These are phyloP conservation scores for Claviceps sp. DNA, from an alignment of 2,329 filamentous ascomycete species.

Conservation along the genomic window DNA sequence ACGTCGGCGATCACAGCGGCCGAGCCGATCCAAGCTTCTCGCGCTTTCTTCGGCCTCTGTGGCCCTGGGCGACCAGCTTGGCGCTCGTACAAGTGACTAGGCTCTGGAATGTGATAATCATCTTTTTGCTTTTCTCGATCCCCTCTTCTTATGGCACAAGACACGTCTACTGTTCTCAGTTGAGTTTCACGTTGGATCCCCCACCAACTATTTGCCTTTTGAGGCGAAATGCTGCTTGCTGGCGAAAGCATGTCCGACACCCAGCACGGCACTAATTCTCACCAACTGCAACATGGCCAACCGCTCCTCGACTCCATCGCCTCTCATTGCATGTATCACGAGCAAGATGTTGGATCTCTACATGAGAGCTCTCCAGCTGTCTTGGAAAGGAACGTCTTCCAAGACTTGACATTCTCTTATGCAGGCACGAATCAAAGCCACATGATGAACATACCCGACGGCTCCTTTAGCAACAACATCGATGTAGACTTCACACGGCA, in stretches of 20 bases:
- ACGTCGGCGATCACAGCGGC: not conserved
- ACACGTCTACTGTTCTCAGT: not conserved
- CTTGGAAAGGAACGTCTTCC: conserved; percentile 35
- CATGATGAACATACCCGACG: conserved; percentile 17
- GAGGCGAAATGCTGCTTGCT: not conserved
- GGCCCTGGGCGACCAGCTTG: not conserved
- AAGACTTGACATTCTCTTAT: conserved; percentile 40
- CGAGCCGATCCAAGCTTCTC: not conserved
- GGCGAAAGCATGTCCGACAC: conserved; percentile 17
- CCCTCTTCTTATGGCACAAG: not conserved
- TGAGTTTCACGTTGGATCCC: not conserved
- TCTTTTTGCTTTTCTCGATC: not conserved
- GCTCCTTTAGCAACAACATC: conserved; percentile 18
- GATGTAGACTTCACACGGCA: conserved; percentile 23
- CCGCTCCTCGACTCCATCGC: conserved; percentile 12
- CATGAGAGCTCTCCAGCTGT: conserved; percentile 14
- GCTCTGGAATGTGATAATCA: not conserved
- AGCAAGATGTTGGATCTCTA: conserved; percentile 10
- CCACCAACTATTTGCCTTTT: not conserved
- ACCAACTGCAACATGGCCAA: conserved; percentile 18
- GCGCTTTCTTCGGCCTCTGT: not conserved
- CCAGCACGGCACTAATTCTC: conserved; percentile 15
- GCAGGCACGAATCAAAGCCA: conserved; percentile 18
- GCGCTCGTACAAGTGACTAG: not conserved
- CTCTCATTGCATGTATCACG: conserved; percentile 13